Evolutionary conservation across 1,139 yeast species (phyloP).

Genomic region (Candida sp.): DNA sequence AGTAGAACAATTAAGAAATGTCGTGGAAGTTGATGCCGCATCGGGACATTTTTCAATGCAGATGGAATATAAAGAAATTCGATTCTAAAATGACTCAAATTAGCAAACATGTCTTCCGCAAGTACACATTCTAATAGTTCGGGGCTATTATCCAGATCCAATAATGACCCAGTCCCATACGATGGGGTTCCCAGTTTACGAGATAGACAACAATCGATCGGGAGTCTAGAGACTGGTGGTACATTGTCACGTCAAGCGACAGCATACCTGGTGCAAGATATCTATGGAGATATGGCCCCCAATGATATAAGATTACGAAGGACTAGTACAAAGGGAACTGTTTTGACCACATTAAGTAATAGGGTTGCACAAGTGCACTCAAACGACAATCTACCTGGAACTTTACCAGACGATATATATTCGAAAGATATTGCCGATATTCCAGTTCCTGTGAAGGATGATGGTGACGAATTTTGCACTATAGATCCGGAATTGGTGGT

Average conservation of each 20-base stretch:
- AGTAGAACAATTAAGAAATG: too few relatives aligned
- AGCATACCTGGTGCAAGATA: slow-evolving; percentile 23
- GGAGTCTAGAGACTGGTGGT: slow-evolving; percentile 1
- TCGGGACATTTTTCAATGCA: too few relatives aligned
- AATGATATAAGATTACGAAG: slow-evolving; percentile 25
- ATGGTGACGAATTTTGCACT: slow-evolving; percentile 46
- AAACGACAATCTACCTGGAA: neutral
- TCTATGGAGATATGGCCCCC: slow-evolving; percentile 24
- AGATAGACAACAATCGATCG: neutral
- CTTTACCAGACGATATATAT: neutral
- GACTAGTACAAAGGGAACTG: slow-evolving; percentile 32
- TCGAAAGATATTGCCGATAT: slow-evolving; percentile 26
- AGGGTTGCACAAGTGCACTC: slow-evolving; percentile 11
- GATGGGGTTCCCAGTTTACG: neutral
- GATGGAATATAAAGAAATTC: neutral
- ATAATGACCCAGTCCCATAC: neutral
- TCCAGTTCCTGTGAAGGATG: slow-evolving; percentile 39
- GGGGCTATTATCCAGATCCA: neutral
- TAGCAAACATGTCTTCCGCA: neutral
- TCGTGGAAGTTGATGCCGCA: too few relatives aligned
- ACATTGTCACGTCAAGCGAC: slow-evolving; percentile 11
- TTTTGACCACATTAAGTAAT: slow-evolving; percentile 23
- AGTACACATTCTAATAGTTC: neutral
- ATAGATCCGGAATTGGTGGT: slow-evolving; percentile 63
- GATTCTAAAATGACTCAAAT: too few relatives aligned